Evolutionary conservation across 441 rosid genomes (phyloP), one percentile per base, ranked within the genome.

Genomic region (Euphorbia corollata): DNA sequence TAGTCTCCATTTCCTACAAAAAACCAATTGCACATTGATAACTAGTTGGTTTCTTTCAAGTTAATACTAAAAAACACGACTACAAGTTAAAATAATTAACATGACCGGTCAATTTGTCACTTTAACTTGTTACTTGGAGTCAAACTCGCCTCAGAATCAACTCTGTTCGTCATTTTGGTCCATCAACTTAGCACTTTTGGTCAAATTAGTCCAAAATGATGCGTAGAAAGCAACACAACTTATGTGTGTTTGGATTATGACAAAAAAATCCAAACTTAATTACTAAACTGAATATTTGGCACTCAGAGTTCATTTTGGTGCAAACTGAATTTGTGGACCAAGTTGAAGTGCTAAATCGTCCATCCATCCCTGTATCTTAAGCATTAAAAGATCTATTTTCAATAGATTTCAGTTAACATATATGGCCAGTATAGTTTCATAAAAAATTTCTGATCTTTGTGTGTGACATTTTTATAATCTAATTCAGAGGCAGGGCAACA

Each of bases 401-500:
- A 41, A 41, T 6, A 41, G 47, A 41, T 41, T 8, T 10, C 13
- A 41, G 57, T 61, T 50, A 6, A 24, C 20, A 1, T 63, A 45
- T 32, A 23, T 18, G 27, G 2, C 47, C 30, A 8, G 38, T 57
- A 15, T 18, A 8, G 15, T 13, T 39, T 22, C 32, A 61, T n/a
- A n/a, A n/a, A n/a, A 22, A 22, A 11, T 10, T 7, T 23, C 13
- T 57, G 27, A 32, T 47, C 36, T 41, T 20, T 18, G 16, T 48
- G 56, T 51, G 9, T 8, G 8, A 20, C 30, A 0, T 13, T 56
- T 24, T 1, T 11, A 22, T 20, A 8, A 4, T 55, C 2, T 67
- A 9, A 0, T 10, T 67, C 71, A 67, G 27, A 63, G 48, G 51
- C 73, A 81, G 79, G 81, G 67, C 60, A 71, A 57, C 13, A 67